phyloP scores from a whole-genome alignment of 441 rosid genomes.

The Hura crepitans region DNA sequence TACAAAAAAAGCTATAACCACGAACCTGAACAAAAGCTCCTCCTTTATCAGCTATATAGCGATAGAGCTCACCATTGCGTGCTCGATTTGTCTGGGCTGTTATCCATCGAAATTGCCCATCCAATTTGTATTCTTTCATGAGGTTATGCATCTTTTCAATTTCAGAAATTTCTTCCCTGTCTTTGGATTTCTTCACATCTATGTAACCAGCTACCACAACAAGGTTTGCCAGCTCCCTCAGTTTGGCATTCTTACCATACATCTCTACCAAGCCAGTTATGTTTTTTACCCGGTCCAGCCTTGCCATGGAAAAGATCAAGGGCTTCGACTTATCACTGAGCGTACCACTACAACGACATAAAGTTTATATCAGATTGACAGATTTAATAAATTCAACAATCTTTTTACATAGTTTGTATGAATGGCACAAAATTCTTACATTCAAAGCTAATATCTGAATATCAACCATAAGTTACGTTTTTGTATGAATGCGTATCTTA shows the following conservation, averaged over 20 bases:
- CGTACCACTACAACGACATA: slow-evolving; percentile 51
- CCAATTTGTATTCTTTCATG: slow-evolving; percentile 55
- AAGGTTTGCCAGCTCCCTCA: slow-evolving; percentile 81
- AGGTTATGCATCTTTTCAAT: slow-evolving; percentile 78
- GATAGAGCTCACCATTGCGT: slow-evolving; percentile 90
- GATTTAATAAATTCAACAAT: background rate
- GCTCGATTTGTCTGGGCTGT: slow-evolving; percentile 84
- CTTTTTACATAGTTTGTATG: background rate
- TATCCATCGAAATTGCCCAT: slow-evolving; percentile 88
- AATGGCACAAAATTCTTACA: background rate
- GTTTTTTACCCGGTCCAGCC: slow-evolving; percentile 86
- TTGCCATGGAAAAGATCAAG: slow-evolving; percentile 86
- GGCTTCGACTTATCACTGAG: slow-evolving; percentile 75
- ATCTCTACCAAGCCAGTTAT: slow-evolving; percentile 82
- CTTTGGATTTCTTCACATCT: slow-evolving; percentile 67
- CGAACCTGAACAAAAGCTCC: slow-evolving; percentile 89
- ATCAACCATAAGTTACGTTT: background rate
- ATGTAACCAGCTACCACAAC: slow-evolving; percentile 82
- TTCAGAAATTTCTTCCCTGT: slow-evolving; percentile 83
- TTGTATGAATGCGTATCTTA: background rate
- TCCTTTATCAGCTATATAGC: slow-evolving; percentile 74
- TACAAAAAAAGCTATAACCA: background rate
- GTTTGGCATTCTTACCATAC: slow-evolving; percentile 57
- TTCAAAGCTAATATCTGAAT: background rate
- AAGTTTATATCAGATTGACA: background rate